Conservation (phyloP, 768 basidiomycete species). For the Leccinum disarticulatum region DNA sequence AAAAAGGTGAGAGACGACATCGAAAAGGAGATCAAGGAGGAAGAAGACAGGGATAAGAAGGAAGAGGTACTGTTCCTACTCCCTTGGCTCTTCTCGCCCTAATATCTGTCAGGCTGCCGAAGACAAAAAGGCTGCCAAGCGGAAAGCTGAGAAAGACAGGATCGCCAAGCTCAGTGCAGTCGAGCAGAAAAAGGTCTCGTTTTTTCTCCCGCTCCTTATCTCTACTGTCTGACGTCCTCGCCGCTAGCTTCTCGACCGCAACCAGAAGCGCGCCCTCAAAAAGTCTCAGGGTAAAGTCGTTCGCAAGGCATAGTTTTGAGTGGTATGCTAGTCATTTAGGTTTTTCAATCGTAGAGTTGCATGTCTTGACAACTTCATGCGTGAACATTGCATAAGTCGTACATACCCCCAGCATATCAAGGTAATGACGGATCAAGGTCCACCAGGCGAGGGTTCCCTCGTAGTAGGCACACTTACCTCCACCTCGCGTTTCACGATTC, state of each 20-base stretch:
- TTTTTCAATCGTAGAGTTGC: constrained; percentile 15
- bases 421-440: constrained; percentile 19
- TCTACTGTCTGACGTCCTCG: constrained; percentile 1
- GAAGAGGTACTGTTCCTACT: constrained; percentile 53
- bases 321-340: constrained; percentile 6
- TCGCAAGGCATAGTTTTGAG: constrained; percentile 22
- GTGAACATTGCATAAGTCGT: constrained; percentile 14
- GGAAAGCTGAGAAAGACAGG: constrained; percentile 70
- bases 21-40: constrained; percentile 65
- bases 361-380: constrained; percentile 6
- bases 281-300: constrained; percentile 69
- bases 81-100: neutral
- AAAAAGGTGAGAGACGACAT: constrained; percentile 71
- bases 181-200: constrained; percentile 76
- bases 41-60: constrained; percentile 62
- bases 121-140: constrained; percentile 70
- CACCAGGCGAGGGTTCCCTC: constrained; percentile 20
- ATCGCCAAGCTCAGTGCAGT: constrained; percentile 70
- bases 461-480: constrained; percentile 21
- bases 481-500: constrained; percentile 33
- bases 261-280: constrained; percentile 67
- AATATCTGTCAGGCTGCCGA: constrained; percentile 43
- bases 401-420: neutral
- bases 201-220: neutral
- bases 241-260: constrained; percentile 64